Evolutionary conservation across 495 filamentous ascomycete genomes (phyloP), one percentile per base, ranked within the genome.

Genomic region (Penicillium egyptiacum): DNA sequence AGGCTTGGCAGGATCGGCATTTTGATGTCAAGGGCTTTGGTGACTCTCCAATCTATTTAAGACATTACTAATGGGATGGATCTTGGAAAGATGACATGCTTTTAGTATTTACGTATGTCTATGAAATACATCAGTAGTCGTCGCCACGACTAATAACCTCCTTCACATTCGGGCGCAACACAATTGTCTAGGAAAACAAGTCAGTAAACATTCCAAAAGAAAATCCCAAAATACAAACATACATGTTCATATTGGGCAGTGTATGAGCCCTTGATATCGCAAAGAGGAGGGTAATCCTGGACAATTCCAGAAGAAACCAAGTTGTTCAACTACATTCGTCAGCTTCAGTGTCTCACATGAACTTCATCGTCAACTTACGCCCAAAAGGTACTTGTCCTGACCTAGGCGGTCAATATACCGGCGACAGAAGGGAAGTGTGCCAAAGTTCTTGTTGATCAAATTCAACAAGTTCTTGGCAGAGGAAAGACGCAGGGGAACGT

Each of bases 241-340:
- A 94, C 91, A 80, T 97, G 92, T 81, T 97, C 92, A 66, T 80
- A 96, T 73, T 97, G 92, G 59, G 92, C 92, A 19, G 92, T 96
- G 70, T 94, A 97, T 20, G 89, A 93, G 53, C 92, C 92, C 84
- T 96, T 96, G 75, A 91, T 85, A 78, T 97, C 92, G 57, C 86
- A 85, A 44, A 97, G 79, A 20, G 92, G 92, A 2, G 91, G 91
- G 67, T 97, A 96, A 40, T 88, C 84, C 71, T 96, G 89, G 22
- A 97, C 89, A 63, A 97, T 90, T 12, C 91, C 92, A 49, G 81
- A 83, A 9, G 82, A 78, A 17, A 96, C 90, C 50, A 97, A 80
- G 69, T 91, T 94, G 74, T 96, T 96, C 76, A 96, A 75, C 88
- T 91, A 61, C 9, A 50, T 20, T 20, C n/a, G 55, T 75, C 50